Base-by-base conservation (phyloP, 1,284 basidiomycete genomes). In the Pseudomicrostroma phylloplanum region DNA sequence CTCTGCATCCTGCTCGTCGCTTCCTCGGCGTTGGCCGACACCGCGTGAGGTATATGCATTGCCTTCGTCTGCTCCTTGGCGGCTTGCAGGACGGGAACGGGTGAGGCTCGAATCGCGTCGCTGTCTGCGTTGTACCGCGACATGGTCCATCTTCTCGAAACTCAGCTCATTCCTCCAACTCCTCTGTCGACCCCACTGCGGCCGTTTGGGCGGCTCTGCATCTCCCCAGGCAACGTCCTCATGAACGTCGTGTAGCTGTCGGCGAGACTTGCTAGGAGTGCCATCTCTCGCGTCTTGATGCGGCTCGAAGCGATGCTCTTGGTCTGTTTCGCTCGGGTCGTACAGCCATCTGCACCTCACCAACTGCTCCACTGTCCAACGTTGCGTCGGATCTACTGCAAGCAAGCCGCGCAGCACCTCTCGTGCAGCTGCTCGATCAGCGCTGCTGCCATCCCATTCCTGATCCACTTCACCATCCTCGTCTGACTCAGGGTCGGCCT, bases 361-460 rank as follows among this genome's bases (percentile, higher is more conserved):
- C 6, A 74, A 58, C 53, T 61, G 42, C 36, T 69, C 65, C 42
- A 75, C 58, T 7, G 69, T 73, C 73, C 73, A 76, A n/a, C 73
- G 66, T 43, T 62, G 58, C n/a, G 57, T 51, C 23, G 73, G 68
- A n/a, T 76, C 72, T 9, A 68, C 67, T 30, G 72, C 66, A 19
- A 76, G 55, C 15, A 76, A 57, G 6, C 70, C 71, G 17, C 65
- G 62, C 7, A 76, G 62, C 15, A 71, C 67, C 55, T 69, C 63
- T 25, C 73, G 49, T n/a, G 66, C 69, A 25, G 62, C 66, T 1
- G 67, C 66, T n/a, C 73, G 68, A 26, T 76, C 72, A 62, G 60
- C 63, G 42, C 68, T 68, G 6, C 63, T 62, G 0, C 73, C 73
- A 42, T 74, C 68, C 67, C 70, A 72, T 1, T 59, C 63, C 6